Evolutionary conservation across 768 basidiomycete genomes (phyloP).

Genomic region (Macrocybe gigantea): DNA sequence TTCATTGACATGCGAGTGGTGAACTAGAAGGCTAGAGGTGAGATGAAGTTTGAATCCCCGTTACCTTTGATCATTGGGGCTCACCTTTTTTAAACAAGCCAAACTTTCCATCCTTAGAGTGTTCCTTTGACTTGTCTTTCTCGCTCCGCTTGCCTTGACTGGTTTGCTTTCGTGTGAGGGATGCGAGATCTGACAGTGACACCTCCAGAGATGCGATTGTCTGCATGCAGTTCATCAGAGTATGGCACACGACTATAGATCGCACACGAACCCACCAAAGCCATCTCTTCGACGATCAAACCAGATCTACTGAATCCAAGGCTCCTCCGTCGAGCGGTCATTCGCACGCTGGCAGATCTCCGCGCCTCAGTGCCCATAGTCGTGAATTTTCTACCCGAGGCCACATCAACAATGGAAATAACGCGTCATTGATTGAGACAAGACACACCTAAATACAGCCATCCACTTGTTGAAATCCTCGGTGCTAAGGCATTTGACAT

Average conservation of each 20-base stretch:
- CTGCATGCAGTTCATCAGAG: conserved; percentile 25
- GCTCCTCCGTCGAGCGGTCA: conserved; percentile 34
- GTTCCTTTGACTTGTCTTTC: conserved; percentile 44
- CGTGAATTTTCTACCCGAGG: conserved; percentile 52
- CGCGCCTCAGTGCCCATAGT: conserved; percentile 40
- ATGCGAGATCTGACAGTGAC: conserved; percentile 36
- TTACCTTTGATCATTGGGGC: conserved; percentile 10
- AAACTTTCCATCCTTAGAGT: conserved; percentile 36
- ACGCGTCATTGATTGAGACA: conserved; percentile 4
- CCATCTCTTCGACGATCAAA: conserved; percentile 61
- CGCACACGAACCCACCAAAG: conserved; percentile 36
- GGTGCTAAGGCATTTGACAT: conserved; percentile 68
- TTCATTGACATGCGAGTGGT: conserved; percentile 17
- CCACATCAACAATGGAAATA: conserved; percentile 9
- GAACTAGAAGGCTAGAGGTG: conserved; percentile 9
- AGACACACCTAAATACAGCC: conserved; percentile 58
- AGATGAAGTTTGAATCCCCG: not conserved
- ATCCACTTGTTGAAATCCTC: conserved; percentile 77
- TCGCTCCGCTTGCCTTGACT: conserved; percentile 42
- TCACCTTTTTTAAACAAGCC: conserved; percentile 59
- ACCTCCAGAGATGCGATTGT: conserved; percentile 54
- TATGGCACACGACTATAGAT: not conserved
- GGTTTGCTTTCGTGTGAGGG: conserved; percentile 30
- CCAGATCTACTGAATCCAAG: conserved; percentile 42
- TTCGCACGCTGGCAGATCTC: conserved; percentile 33